Evolutionary conservation across 1,139 yeast genomes (phyloP).

Genomic region (Candida sojae): DNA sequence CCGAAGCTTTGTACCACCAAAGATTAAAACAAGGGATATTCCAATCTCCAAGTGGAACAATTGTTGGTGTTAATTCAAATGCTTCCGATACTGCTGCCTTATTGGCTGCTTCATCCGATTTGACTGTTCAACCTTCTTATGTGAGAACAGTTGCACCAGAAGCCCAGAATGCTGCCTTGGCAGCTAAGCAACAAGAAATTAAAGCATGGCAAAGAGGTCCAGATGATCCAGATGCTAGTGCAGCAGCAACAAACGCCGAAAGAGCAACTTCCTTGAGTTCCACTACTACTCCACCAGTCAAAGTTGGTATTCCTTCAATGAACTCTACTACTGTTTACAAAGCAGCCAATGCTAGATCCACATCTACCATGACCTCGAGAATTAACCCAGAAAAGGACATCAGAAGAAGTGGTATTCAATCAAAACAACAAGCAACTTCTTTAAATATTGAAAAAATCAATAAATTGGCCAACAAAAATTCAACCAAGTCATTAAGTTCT

Average conservation of each 20-base stretch:
- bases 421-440: conserved; percentile 25
- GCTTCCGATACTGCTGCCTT: conserved; percentile 81
- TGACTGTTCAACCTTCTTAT: conserved; percentile 61
- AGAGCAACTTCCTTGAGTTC: conserved; percentile 13
- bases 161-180: conserved; percentile 65
- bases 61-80: conserved; percentile 67
- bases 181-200: conserved; percentile 47
- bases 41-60: conserved; percentile 65
- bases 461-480: conserved; percentile 45
- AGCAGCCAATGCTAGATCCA: conserved; percentile 45
- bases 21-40: conserved; percentile 75
- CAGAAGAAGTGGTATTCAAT: conserved; percentile 46
- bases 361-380: conserved; percentile 49
- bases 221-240: conserved; percentile 44
- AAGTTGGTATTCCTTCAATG: conserved; percentile 42
- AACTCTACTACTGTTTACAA: conserved; percentile 38
- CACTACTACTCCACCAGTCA: conserved; percentile 16
- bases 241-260: conserved; percentile 32
- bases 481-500: conserved; percentile 41
- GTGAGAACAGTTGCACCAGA: conserved; percentile 64
- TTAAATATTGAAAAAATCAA: conserved; percentile 45
- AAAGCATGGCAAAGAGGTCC: conserved; percentile 49
- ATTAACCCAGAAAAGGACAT: conserved; percentile 45
- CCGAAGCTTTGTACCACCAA: conserved; percentile 77
- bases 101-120: conserved; percentile 66